These are phyloP conservation scores for Tilletiopsis washingtonensis DNA, from an alignment of 1,284 basidiomycete species.

Conservation along the genomic window DNA sequence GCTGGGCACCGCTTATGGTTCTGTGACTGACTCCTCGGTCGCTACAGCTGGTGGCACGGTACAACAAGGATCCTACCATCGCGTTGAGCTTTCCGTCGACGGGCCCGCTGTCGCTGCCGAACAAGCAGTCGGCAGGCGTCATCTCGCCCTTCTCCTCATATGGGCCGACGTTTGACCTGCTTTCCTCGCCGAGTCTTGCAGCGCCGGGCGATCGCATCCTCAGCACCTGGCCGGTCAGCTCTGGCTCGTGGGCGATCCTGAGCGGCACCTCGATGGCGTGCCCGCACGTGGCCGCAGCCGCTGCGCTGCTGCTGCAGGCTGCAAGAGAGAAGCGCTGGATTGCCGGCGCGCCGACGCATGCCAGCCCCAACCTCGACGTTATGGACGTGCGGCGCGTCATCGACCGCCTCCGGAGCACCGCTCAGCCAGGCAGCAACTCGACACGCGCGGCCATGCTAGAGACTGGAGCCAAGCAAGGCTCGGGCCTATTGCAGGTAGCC, in stretches of 20 bases:
- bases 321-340: too few species aligned
- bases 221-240: background rate
- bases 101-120: background rate
- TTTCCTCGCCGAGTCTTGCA: background rate
- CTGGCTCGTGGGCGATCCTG: background rate
- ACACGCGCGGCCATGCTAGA: background rate
- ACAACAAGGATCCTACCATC: background rate
- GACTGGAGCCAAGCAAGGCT: background rate
- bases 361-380: too few species aligned
- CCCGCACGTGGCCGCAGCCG: background rate
- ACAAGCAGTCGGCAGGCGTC: background rate
- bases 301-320: background rate
- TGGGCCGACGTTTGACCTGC: background rate
- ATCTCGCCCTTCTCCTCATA: background rate
- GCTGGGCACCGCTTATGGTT: slow-evolving; percentile 68
- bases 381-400: background rate
- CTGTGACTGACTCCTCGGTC: too few species aligned
- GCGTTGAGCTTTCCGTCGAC: background rate
- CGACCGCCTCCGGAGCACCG: background rate
- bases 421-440: background rate
- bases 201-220: background rate
- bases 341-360: too few species aligned
- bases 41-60: background rate
- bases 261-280: background rate
- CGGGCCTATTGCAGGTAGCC: background rate